Conservation (phyloP, 192 early-diverging fungal species). For the Pilaira anomala region DNA sequence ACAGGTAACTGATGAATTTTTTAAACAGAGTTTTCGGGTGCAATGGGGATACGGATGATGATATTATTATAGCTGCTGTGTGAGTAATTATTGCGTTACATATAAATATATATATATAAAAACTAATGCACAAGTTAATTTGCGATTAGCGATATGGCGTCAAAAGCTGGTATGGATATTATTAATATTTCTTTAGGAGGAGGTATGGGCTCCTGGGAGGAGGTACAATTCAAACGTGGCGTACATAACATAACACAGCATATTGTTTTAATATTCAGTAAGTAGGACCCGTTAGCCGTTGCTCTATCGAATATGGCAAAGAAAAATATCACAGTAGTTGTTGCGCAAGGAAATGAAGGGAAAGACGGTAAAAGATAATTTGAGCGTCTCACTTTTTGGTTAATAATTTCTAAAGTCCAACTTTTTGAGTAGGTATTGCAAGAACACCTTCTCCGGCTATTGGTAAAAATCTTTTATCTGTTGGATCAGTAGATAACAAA, state of each 20-base stretch:
- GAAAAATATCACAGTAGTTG: constrained; percentile 11
- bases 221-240: constrained; percentile 23
- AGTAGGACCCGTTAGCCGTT: constrained; percentile 16
- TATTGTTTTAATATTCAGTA: background rate
- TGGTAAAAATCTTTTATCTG: constrained; percentile 50
- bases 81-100: too few species aligned
- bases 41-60: constrained; percentile 59
- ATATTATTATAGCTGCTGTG: constrained; percentile 53
- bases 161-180: constrained; percentile 58
- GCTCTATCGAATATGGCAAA: constrained; percentile 15
- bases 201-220: constrained; percentile 50
- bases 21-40: constrained; percentile 70
- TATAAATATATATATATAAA: too few species aligned
- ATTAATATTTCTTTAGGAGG: constrained; percentile 84
- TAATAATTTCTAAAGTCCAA: too few species aligned
- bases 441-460: constrained; percentile 54
- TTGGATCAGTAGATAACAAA: constrained; percentile 48
- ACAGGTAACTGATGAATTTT: background rate
- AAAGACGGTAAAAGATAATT: constrained; percentile 14
- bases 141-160: constrained; percentile 8
- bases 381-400: too few species aligned
- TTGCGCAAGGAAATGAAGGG: constrained; percentile 30
- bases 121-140: too few species aligned
- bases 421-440: constrained; percentile 16
- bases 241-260: background rate